These are phyloP conservation scores for Strigomonas galati DNA, from an alignment of 208 protist species.

Conservation along the genomic window DNA sequence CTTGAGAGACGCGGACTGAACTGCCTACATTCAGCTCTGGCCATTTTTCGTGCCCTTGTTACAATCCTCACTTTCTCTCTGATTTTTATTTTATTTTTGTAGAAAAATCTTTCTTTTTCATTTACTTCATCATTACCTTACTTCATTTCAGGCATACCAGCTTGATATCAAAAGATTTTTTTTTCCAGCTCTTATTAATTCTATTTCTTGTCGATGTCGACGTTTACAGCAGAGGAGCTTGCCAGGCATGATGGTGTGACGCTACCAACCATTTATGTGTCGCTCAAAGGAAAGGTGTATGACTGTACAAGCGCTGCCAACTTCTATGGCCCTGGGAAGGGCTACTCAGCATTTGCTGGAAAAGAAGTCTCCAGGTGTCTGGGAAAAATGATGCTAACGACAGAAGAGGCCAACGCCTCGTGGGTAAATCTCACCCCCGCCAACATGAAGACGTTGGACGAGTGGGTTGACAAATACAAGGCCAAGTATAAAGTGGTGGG, in stretches of 20 bases:
- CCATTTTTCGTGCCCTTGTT: not conserved
- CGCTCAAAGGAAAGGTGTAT: slow-evolving; percentile 76
- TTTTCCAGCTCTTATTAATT: not conserved
- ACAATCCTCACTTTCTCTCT: not conserved
- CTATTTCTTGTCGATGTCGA: slow-evolving; percentile 4
- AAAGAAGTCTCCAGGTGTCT: slow-evolving; percentile 74
- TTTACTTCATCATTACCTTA: not conserved
- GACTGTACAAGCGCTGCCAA: slow-evolving; percentile 56
- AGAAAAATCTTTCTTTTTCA: not conserved
- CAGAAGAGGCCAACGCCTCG: slow-evolving; percentile 67
- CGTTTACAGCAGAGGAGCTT: slow-evolving; percentile 52
- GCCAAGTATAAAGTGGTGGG: slow-evolving; percentile 76
- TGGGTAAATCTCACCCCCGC: slow-evolving; percentile 67
- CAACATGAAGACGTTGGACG: slow-evolving; percentile 60
- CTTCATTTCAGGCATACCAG: not conserved
- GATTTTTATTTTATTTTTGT: not conserved
- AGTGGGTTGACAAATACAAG: slow-evolving; percentile 74
- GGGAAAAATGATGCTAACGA: slow-evolving; percentile 80
- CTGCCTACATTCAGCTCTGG: too few relatives aligned
- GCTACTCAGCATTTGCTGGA: slow-evolving; percentile 79
- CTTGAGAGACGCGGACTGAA: not conserved
- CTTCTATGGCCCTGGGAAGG: slow-evolving; percentile 75
- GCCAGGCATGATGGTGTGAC: slow-evolving; percentile 37
- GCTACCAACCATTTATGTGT: slow-evolving; percentile 61
- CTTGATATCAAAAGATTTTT: not conserved